A percentile compares a stretch with the other conserved stretches of the same genome.
These are phyloP conservation scores for Lepiota subincarnata DNA, from an alignment of 768 basidiomycete species.

Conservation along the genomic window DNA sequence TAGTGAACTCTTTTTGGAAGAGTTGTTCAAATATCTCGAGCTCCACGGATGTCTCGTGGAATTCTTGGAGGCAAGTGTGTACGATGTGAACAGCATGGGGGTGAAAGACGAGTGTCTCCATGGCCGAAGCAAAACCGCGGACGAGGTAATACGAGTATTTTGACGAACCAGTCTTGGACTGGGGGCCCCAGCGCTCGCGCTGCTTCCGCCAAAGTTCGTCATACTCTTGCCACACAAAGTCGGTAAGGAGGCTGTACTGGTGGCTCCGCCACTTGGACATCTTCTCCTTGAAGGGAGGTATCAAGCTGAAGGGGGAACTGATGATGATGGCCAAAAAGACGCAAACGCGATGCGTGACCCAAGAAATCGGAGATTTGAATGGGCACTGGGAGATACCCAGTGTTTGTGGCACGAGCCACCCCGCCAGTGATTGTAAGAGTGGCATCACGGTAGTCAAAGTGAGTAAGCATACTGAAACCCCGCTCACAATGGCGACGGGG, in stretches of 20 bases:
- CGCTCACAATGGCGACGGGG: slow-evolving; percentile 6
- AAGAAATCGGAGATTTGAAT: slow-evolving; percentile 8
- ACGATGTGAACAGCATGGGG: background rate
- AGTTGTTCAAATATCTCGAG: background rate
- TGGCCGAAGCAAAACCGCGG: background rate
- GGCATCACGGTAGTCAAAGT: background rate
- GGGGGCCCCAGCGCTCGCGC: background rate
- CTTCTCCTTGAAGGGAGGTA: background rate
- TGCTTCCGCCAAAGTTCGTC: slow-evolving; percentile 2
- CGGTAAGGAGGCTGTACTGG: background rate
- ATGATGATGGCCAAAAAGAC: background rate
- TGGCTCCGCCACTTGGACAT: background rate
- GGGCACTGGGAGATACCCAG: slow-evolving; percentile 6
- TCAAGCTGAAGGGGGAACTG: background rate
- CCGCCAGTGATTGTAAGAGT: background rate
- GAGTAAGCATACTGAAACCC: background rate
- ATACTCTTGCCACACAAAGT: background rate
- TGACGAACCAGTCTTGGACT: background rate
- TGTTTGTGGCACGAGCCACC: background rate
- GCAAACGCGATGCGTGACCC: background rate
- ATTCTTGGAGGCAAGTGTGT: background rate
- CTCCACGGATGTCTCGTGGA: background rate
- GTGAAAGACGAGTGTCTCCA: background rate
- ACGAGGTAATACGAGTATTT: background rate
- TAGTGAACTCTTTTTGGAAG: background rate